Conservation (phyloP, 2,329 filamentous ascomycete genomes). For the Aspergillus sp. region DNA sequence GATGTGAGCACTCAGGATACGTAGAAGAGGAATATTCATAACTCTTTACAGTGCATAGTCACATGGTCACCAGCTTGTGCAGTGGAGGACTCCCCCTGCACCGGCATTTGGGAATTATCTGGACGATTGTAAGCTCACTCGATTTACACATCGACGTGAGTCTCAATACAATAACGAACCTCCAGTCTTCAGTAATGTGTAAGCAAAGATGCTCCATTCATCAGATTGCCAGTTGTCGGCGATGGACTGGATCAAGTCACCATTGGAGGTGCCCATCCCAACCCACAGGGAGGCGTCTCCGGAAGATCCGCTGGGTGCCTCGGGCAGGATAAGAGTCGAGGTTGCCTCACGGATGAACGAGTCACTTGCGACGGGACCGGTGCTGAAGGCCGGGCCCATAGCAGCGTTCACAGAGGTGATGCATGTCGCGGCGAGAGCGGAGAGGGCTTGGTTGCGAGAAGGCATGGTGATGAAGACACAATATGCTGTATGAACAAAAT, state of each 20-base stretch:
- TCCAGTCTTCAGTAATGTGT: constrained; percentile 17
- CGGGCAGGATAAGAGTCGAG: constrained; percentile 45
- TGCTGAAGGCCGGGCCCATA: constrained; percentile 43
- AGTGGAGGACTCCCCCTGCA: constrained; percentile 29
- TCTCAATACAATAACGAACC: constrained; percentile 6
- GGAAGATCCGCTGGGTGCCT: constrained; percentile 34
- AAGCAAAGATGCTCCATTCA: constrained; percentile 44
- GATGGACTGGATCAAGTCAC: constrained; percentile 50
- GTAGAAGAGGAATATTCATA: background rate
- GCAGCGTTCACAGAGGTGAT: constrained; percentile 16
- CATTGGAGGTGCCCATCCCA: constrained; percentile 50
- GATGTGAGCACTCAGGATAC: background rate
- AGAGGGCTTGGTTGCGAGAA: constrained; percentile 17
- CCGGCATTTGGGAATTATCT: constrained; percentile 26
- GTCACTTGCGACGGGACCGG: constrained; percentile 41
- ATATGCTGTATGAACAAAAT: background rate
- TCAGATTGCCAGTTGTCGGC: constrained; percentile 37
- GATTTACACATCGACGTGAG: no score
- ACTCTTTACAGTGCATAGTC: constrained; percentile 40
- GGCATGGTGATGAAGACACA: constrained; percentile 9
- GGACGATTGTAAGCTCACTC: background rate
- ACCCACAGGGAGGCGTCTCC: constrained; percentile 48
- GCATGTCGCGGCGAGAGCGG: constrained; percentile 13
- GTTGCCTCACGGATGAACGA: constrained; percentile 47
- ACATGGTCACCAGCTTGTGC: constrained; percentile 32